Evolutionary conservation across 2,329 filamentous ascomycete genomes (phyloP).

Genomic region (Penicillium sp.): DNA sequence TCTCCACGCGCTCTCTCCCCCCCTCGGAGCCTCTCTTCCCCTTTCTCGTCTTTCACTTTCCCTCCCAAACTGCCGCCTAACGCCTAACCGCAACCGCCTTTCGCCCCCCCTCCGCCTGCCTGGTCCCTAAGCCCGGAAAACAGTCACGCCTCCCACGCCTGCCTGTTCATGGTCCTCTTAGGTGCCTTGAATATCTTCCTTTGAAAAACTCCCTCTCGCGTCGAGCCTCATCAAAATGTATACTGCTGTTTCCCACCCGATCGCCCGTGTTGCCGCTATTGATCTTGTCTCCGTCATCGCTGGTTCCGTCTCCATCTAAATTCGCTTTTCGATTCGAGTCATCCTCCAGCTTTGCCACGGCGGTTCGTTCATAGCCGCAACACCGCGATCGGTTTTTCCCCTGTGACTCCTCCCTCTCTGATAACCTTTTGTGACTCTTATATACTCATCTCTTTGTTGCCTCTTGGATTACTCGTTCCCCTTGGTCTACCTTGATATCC

Average conservation of each 20-base stretch:
- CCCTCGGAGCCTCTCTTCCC: background rate
- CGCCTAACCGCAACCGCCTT: conserved; percentile 2
- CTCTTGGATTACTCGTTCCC: background rate
- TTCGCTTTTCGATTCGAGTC: conserved; percentile 21
- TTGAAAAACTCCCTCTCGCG: conserved; percentile 9
- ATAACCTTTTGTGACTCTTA: background rate
- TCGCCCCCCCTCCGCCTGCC: conserved; percentile 11
- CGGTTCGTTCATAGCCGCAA: conserved; percentile 22
- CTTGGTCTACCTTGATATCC: background rate
- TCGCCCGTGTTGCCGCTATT: conserved; percentile 43
- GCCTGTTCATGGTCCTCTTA: conserved; percentile 39
- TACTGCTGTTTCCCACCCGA: conserved; percentile 43
- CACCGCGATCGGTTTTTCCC: conserved; percentile 29
- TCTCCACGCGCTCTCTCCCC: background rate
- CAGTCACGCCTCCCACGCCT: conserved; percentile 30
- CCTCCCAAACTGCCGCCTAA: conserved; percentile 2
- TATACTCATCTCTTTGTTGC: background rate
- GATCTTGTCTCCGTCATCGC: conserved; percentile 36
- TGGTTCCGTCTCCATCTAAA: conserved; percentile 32
- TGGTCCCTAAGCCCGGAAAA: conserved; percentile 22
- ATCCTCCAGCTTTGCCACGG: conserved; percentile 20
- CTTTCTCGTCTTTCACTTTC: conserved; percentile 5
- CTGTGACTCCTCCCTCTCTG: conserved; percentile 19
- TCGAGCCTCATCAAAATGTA: conserved; percentile 44
- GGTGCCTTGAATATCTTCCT: conserved; percentile 32